Base-by-base conservation (phyloP, 73 alveolate species). In the Paramecium bursaria region DNA sequence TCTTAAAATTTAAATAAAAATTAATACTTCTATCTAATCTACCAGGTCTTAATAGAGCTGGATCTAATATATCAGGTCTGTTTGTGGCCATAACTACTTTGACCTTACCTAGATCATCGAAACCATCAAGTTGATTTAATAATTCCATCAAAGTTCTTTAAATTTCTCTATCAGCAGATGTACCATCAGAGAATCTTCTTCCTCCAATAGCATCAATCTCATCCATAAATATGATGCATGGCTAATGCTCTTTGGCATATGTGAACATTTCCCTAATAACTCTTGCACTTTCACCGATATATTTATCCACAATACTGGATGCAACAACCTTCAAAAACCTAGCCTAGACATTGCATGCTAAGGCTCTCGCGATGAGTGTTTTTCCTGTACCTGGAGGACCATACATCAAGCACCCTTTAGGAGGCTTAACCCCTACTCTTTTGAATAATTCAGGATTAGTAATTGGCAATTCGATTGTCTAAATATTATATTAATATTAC, bases 331-430 rank as follows among this genome's bases (percentile, higher is more conserved):
- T 97, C 93, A 97, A 77, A 94, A 97, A 97, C 60, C 91, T 91
- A 4, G 99, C 96, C 33, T 96, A 97, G 61, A 97, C 95, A 86
- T 96, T 94, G 92, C 96, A 94, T 21, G 99, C 99, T 39, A 98
- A 88, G 15, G 99, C 99, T 88, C 99, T 85, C 13, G 99, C 99
- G 27, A 98, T 89, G 1, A 98, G 91, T 21, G 99, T 98, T 87
- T 98, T 98, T 11, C 99, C 99, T 19, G 99, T 98, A 29, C 99
- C 99, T 61, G 99, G 99, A 31, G 99, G 99, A 10, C 99, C 99
- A 57, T 98, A 98, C 77, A 98, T 92, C 50, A 98, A 95, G 52
- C 97, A 99, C 6, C 99, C 99, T 86, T 97, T 98, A 39, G 99
- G 99, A 14, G 99, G 97, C 90, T 97, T 98, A 67, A 98, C 98